Evolutionary conservation across 2,329 filamentous ascomycete species (phyloP), one percentile per base, ranked within the genome.

Genomic region (Neoascochyta sp.): DNA sequence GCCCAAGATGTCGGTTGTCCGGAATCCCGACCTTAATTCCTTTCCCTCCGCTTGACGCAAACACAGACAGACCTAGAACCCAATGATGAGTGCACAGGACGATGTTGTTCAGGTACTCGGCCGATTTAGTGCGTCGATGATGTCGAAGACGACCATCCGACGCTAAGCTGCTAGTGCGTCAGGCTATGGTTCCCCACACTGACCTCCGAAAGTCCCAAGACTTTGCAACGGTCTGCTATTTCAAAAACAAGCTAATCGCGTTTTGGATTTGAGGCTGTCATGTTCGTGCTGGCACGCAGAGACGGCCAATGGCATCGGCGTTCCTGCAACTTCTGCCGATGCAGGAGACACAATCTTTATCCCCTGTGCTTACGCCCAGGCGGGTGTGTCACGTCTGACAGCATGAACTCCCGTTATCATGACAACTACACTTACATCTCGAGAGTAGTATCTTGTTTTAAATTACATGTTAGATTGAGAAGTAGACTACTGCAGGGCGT

Each of bases 141-240:
- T 44, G 39, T 47, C 37, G 32, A 44, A 26, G 39, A 41, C 34
- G 49, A 35, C 34, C 37, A 36, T 24, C 38, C 34, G 24, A 38
- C 33, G n/a, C n/a, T 27, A 18, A 27, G 26, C 29, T 19, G 34
- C 18, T 23, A 19, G 6, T 17, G 11, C 16, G 16, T 23, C 15
- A 32, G 43, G 38, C 39, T 43, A 53, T 58, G 55, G 54, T 54
- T 58, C 54, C 54, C 54, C 55, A 50, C 49, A 35, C 22, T n/a
- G 20, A 47, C 47, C 34, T 52, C 53, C 45, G 45, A 39, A 39
- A 16, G 19, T 43, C n/a, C 43, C 40, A 54, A 50, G 47, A 27
- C 28, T 28, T 20, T 33, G 32, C 27, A 31, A 38, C 29, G 33
- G 25, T 31, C 25, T 19, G 22, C 45, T 46, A 47, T 19, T 20